Evolutionary conservation across 495 filamentous ascomycete species (phyloP), one percentile per base, ranked within the genome.

Genomic region (Penicilliopsis zonata): DNA sequence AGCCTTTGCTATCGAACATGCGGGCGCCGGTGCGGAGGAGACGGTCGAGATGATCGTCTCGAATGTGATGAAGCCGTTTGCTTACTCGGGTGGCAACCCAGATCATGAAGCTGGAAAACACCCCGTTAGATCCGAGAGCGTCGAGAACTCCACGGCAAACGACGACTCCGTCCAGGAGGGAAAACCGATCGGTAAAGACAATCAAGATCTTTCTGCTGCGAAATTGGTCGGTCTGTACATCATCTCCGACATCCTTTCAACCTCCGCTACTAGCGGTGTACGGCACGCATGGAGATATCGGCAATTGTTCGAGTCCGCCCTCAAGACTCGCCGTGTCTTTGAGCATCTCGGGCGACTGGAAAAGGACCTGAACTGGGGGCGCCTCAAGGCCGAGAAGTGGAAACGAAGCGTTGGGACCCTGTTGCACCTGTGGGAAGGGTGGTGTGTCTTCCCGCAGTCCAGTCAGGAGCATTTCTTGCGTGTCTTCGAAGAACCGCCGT

Each of bases 281-380:
- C 70, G 84, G 1, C 81, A 88, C 47, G 84, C 86, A 4, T 96
- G 86, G 86, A 76, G 86, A 25, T 96, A 90, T 45, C 72, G 88
- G 13, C 77, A 82, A 46, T 61, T 90, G 13, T 90, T 98, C 41
- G 92, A 94, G 52, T 57, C 63, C 0, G 74, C 78, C 0, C 61
- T 98, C 5, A 73, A 74, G 19, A 53, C 69, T 4, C 69, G 75
- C 22, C 67, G 76, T 21, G 76, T 83, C 1, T 96, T 98, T 43
- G 86, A 86, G 43, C 63, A 74, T 32, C 68, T 98, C 6, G 90
- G 87, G 5, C 61, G 70, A 36, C 66, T 95, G 31, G 76, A 87
- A 17, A 78, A 80, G 41, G 77, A 74, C 21, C 61, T 84, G 25
- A 67, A 68, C 13, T 94, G 86, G 86, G 88, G 88, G 5, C 70